phyloP scores from a whole-genome alignment of 306 rosid genomes.

The Castanea crenata region DNA sequence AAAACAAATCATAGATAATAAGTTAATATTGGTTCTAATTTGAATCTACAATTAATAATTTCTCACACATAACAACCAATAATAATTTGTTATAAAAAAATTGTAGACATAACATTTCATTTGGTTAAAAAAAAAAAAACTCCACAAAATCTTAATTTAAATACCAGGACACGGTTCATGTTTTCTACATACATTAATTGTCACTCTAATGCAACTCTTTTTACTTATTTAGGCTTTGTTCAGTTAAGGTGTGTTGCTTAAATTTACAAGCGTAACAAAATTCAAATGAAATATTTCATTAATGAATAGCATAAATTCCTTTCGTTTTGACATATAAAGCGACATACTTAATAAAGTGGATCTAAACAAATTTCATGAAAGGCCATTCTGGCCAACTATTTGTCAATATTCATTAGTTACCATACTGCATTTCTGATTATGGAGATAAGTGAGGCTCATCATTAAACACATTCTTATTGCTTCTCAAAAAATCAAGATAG shows the following conservation, averaged over 20 bases:
- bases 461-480: too few relatives aligned
- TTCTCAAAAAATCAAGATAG: too few relatives aligned
- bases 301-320: background rate
- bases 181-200: background rate
- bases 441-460: background rate
- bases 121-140: too few relatives aligned
- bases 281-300: background rate
- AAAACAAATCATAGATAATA: too few relatives aligned
- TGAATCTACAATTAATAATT: too few relatives aligned
- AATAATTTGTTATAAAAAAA: too few relatives aligned
- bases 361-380: background rate
- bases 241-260: too few relatives aligned
- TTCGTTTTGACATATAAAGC: background rate
- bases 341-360: too few relatives aligned
- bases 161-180: background rate
- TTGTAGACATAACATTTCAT: too few relatives aligned
- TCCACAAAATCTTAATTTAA: background rate
- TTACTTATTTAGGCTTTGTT: background rate
- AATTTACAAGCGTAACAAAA: background rate
- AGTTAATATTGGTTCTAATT: too few relatives aligned
- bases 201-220: background rate
- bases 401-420: background rate
- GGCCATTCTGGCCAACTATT: background rate
- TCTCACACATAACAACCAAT: too few relatives aligned
- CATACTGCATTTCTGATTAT: background rate